phyloP scores from a whole-genome alignment of 345 rosid species.

The Corchorus olitorius region DNA sequence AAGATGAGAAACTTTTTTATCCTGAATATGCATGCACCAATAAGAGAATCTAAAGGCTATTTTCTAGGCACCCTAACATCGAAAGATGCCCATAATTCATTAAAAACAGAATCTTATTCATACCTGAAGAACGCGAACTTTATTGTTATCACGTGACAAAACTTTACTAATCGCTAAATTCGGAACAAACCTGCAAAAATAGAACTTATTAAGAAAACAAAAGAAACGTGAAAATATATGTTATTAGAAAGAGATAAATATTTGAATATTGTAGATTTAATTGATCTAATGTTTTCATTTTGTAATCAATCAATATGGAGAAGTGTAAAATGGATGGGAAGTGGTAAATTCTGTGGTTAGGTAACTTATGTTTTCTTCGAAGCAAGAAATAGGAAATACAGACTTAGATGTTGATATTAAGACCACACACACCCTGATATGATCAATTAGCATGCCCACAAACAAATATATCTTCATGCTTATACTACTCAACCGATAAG shows the following conservation, averaged over 20 bases:
- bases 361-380: not conserved
- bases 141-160: conserved; percentile 85
- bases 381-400: not conserved
- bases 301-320: not conserved
- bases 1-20: not conserved
- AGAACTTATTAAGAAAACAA: conserved; percentile 8
- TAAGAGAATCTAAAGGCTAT: not conserved
- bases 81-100: not conserved
- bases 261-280: conserved; percentile 7
- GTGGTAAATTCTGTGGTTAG: not conserved
- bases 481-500: not conserved
- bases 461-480: not conserved
- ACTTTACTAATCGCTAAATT: conserved; percentile 92
- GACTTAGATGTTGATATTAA: not conserved
- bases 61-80: not conserved
- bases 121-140: conserved; percentile 95
- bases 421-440: not conserved
- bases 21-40: not conserved
- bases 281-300: conserved; percentile 2
- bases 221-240: not conserved
- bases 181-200: conserved; percentile 82
- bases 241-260: conserved; percentile 2
- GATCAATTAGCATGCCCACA: not conserved
- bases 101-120: conserved; percentile 6
- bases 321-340: not conserved